phyloP scores from a whole-genome alignment of 345 rosid species.

The Viola odorata region DNA sequence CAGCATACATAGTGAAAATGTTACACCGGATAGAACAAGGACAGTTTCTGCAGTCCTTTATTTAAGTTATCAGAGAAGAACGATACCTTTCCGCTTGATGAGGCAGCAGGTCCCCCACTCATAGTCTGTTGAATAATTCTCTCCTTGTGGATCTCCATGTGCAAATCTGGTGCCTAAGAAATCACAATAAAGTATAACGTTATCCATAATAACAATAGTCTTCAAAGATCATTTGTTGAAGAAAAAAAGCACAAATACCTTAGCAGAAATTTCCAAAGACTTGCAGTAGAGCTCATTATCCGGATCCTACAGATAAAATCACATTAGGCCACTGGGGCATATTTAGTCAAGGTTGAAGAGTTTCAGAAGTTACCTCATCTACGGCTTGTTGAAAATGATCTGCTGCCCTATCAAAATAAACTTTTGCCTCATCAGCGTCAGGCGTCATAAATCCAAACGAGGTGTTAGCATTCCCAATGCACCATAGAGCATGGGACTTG shows the following conservation, averaged over 20 bases:
- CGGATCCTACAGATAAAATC: conserved; percentile 16
- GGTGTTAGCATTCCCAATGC: conserved; percentile 18
- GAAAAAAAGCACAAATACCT: conserved; percentile 8
- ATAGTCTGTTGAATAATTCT: conserved; percentile 13
- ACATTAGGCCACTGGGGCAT: not conserved
- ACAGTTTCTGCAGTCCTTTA: too few relatives aligned
- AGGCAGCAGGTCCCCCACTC: conserved; percentile 15
- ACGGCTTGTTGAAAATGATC: conserved; percentile 21
- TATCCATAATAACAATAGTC: not conserved
- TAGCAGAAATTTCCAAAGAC: conserved; percentile 17
- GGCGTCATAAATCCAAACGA: conserved; percentile 19
- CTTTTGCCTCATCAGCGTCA: conserved; percentile 16
- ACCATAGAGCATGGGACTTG: conserved; percentile 16
- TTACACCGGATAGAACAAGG: too few relatives aligned
- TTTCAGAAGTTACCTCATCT: conserved; percentile 10
- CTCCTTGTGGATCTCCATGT: conserved; percentile 17
- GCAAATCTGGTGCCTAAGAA: conserved; percentile 26
- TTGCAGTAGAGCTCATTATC: conserved; percentile 20
- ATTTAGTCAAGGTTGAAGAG: not conserved
- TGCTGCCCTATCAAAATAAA: conserved; percentile 12
- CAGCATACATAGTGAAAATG: too few relatives aligned
- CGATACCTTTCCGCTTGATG: conserved; percentile 21
- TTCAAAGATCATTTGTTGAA: not conserved
- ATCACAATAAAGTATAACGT: not conserved
- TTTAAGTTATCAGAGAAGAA: too few relatives aligned